Evolutionary conservation across 208 protist species (phyloP).

Genomic region (Naegleria gruberi): DNA sequence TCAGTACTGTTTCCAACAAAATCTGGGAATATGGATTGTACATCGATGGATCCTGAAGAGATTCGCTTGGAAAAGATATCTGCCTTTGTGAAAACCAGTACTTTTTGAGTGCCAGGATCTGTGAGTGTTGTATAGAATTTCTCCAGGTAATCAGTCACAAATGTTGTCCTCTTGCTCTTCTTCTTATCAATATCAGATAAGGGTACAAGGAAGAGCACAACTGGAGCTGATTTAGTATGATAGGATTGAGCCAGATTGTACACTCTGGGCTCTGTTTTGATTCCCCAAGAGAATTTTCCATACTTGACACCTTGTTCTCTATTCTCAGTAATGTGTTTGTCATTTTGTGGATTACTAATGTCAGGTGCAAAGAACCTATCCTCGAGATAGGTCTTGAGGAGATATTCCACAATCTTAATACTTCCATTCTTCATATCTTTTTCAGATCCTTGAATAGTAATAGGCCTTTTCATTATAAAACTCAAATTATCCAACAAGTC

Average conservation of each 20-base stretch:
- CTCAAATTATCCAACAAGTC: neutral
- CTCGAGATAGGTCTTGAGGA: too few relatives aligned
- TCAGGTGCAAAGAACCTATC: too few relatives aligned
- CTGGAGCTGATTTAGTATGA: neutral
- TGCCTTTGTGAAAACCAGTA: neutral
- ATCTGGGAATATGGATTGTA: neutral
- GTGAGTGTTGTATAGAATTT: neutral
- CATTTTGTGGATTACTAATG: too few relatives aligned
- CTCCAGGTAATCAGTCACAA: neutral
- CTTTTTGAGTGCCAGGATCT: neutral
- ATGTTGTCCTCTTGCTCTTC: neutral
- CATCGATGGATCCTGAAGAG: neutral
- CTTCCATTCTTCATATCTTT: too few relatives aligned
- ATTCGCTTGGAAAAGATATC: neutral
- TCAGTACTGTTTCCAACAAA: neutral
- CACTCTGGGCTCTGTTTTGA: too few relatives aligned
- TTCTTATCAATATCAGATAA: neutral
- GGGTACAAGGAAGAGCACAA: neutral
- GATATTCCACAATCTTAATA: too few relatives aligned
- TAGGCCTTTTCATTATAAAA: neutral
- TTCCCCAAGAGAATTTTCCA: too few relatives aligned
- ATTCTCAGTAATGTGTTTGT: too few relatives aligned
- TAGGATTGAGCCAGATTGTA: too few relatives aligned
- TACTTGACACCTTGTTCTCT: too few relatives aligned
- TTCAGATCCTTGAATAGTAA: too few relatives aligned